Evolutionary conservation across 164 flowering plant species (phyloP), one percentile per base, ranked within the genome.

Genomic region (Chloranthus sessilifolius): DNA sequence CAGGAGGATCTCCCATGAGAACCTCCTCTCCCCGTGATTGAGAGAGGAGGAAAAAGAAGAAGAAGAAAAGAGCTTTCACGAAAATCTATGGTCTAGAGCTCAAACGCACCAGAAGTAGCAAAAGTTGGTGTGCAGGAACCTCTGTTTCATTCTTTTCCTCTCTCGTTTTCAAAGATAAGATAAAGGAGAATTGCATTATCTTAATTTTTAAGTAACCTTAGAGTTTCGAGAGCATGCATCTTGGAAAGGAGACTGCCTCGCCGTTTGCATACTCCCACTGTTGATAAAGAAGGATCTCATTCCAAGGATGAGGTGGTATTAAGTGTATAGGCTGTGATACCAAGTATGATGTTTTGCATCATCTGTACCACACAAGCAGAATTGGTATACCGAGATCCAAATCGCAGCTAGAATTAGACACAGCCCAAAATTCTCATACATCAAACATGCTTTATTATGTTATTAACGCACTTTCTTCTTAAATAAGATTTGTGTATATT

Each of bases 161-260:
- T n/a, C 4, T 14, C 19, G n/a, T 5, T 38, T 38, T 12, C 4
- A 33, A 7, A 12, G 12, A 12, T 33, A 33, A 33, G 36, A 7
- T 4, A 38, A 38, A n/a, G 16, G 19, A 14, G 42, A 5, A 38
- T 4, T 12, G 42, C 16, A 3, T 7, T 33, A 33, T 5, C 53
- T 50, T 50, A 50, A 34, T 27, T 50, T 35, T 50, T 50, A 50
- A 50, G 53, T 42, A 50, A 50, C 52, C 52, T 19, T 15, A 12
- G 52, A 48, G 31, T 48, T 25, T 48, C 17, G 2, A 19, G 38
- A 30, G 31, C 24, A 12, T 35, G 53, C 14, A 22, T n/a, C 21
- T 23, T 12, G 7, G 16, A 4, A 31, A 10, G 19, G 35, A 44
- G 48, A 6, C 6, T 30, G 20, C 20, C 10, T 28, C 15, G 42